Base-by-base conservation (phyloP, 2,329 filamentous ascomycete species). In the Alternaria solani region DNA sequence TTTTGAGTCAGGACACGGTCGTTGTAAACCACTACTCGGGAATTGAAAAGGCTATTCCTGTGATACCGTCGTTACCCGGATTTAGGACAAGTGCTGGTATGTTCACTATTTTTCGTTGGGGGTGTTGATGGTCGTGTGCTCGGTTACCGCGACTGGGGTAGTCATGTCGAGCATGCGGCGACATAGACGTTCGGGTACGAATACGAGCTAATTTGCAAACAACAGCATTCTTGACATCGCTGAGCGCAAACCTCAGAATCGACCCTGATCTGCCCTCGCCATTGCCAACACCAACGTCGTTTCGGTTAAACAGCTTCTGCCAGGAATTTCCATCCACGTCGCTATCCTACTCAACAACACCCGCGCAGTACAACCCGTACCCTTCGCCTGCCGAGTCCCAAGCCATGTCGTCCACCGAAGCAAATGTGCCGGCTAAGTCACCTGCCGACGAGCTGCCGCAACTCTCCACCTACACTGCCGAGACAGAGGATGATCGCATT, bases 141-240 rank as follows among this genome's bases (percentile, higher is more conserved):
- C 43, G 38, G 56, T 41, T 61, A 47, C 64, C 60, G 59, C 54
- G 36, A 49, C 46, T 49, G 46, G 46, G 46, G 46, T 38, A 36
- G 46, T 49, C 39, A 38, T 53, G 46, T 55, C 36, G 46, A 60
- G 36, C 30, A 54, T 51, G 32, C 32, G 14, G 32, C 23, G 18
- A 38, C 25, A 23, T 49, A 11, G 46, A 36, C 46, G 46, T 30
- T 32, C 52, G 12, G 26, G 20, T 26, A 38, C 38, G 26, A 36
- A 34, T 44, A 38, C 34, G 16, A 20, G 63, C 70, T 74, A 49
- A 74, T 44, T 7, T 16, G 32, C 48, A 12, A 32, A 20, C 43
- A 32, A 51, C 78, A 95, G 92, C 91, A 26, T 95, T 95, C 82
- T 90, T 95, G 79, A 90, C 88, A 57, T 94, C 92, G 69, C 85